Conservation (phyloP, 306 rosid genomes). For the Albizia julibrissin region DNA sequence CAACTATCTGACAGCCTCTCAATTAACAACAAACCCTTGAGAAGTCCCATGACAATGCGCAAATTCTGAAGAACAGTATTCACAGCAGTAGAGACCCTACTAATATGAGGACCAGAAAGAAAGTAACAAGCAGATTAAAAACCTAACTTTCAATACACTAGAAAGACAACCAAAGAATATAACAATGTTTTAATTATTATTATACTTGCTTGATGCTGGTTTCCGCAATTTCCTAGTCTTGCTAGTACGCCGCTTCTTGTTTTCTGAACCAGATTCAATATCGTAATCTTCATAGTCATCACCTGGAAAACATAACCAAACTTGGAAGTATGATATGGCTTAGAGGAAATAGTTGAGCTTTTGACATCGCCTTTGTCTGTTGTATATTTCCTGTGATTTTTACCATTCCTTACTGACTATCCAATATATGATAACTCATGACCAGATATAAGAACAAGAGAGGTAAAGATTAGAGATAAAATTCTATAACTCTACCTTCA, state of each 20-base stretch:
- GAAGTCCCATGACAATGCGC: conserved; percentile 89
- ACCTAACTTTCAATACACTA: conserved; percentile 25
- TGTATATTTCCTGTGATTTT: conserved; percentile 1
- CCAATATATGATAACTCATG: conserved; percentile 13
- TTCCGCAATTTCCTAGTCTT: conserved; percentile 70
- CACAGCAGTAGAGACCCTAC: conserved; percentile 81
- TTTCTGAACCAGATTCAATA: conserved; percentile 76
- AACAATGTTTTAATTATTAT: conserved; percentile 23
- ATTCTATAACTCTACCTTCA: conserved; percentile 57
- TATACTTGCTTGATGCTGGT: conserved; percentile 74
- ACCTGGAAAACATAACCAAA: conserved; percentile 45
- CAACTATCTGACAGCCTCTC: conserved; percentile 96
- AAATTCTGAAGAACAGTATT: conserved; percentile 89
- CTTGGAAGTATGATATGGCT: conserved; percentile 24
- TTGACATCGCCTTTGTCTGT: background rate
- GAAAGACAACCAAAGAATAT: conserved; percentile 16
- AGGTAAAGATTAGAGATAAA: background rate
- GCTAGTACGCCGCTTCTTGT: conserved; percentile 77
- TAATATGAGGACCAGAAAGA: conserved; percentile 33
- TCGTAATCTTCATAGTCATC: conserved; percentile 79
- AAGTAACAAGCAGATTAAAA: conserved; percentile 22
- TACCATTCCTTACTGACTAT: conserved; percentile 12
- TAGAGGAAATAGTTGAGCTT: conserved; percentile 22
- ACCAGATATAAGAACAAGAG: background rate
- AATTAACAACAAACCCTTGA: conserved; percentile 86